Percentiles rank a stretch among this genome's conserved stretches.
phyloP scores from a whole-genome alignment of 768 basidiomycete species.

The Xerocomellus amylosporus region DNA sequence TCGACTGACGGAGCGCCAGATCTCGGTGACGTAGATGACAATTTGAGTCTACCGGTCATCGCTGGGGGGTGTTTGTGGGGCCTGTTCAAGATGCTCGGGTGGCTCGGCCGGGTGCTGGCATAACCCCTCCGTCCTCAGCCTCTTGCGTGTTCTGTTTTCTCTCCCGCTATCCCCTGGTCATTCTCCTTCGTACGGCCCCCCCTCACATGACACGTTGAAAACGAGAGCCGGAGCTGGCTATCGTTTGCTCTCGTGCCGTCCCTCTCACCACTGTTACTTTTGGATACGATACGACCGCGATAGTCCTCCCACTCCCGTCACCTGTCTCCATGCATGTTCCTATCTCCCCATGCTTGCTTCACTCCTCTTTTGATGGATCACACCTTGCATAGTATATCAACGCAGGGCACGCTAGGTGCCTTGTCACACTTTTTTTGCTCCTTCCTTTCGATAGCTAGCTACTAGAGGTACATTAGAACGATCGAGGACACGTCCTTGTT shows the following conservation, averaged over 20 bases:
- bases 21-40: constrained; percentile 82
- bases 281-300: neutral
- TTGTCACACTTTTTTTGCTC: neutral
- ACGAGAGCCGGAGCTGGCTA: neutral
- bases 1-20: constrained; percentile 44
- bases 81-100: constrained; percentile 44
- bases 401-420: neutral
- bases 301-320: no score
- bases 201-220: neutral
- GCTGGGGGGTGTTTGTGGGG: constrained; percentile 72
- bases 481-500: neutral
- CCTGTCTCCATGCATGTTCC: no score
- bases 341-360: neutral
- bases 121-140: neutral
- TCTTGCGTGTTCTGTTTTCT: neutral
- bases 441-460: neutral
- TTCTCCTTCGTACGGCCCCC: neutral
- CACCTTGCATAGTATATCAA: neutral
- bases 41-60: constrained; percentile 84
- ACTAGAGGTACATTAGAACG: constrained; percentile 9
- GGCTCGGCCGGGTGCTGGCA: constrained; percentile 26
- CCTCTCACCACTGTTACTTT: no score
- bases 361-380: neutral
- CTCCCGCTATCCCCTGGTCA: neutral
- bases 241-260: neutral